Conservation (phyloP, 2,329 filamentous ascomycete genomes). For the Aspergillus oerlinghausenensis region DNA sequence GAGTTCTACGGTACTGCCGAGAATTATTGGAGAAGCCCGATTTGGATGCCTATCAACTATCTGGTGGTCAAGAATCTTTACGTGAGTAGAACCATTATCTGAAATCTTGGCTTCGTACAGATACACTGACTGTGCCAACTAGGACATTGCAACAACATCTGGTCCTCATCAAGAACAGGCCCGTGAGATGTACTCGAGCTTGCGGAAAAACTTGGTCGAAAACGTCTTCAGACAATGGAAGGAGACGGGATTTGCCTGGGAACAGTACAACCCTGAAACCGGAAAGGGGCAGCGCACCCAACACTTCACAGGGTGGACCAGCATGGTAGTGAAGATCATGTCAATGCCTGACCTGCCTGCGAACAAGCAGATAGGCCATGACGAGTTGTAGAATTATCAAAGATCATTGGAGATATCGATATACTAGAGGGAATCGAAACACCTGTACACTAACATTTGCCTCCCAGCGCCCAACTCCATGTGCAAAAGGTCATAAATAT, state of each 20-base stretch:
- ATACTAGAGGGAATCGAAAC: constrained; percentile 5
- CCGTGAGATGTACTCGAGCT: constrained; percentile 65
- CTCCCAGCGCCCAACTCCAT: constrained; percentile 13
- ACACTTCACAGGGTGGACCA: constrained; percentile 99
- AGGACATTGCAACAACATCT: constrained; percentile 60
- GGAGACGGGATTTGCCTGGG: constrained; percentile 94
- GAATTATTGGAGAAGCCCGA: constrained; percentile 93
- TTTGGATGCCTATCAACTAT: constrained; percentile 98
- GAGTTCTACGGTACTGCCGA: constrained; percentile 82
- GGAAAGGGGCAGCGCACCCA: constrained; percentile 91
- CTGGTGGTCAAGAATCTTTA: constrained; percentile 72
- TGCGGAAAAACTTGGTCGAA: constrained; percentile 79
- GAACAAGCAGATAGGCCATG: constrained; percentile 32
- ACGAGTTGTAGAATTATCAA: constrained; percentile 43
- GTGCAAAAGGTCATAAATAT: neutral
- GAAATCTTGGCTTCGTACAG: neutral
- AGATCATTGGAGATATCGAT: constrained; percentile 9
- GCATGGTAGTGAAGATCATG: constrained; percentile 95
- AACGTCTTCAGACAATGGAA: constrained; percentile 87
- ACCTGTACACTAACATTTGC: constrained; percentile 9
- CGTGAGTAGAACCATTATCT: constrained; percentile 50
- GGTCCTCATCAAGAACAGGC: constrained; percentile 68
- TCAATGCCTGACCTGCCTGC: constrained; percentile 69
- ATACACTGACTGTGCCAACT: constrained; percentile 14
- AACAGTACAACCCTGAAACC: constrained; percentile 94